Evolutionary conservation across 208 protist species (phyloP).

Genomic region (Crithidia sp.): DNA sequence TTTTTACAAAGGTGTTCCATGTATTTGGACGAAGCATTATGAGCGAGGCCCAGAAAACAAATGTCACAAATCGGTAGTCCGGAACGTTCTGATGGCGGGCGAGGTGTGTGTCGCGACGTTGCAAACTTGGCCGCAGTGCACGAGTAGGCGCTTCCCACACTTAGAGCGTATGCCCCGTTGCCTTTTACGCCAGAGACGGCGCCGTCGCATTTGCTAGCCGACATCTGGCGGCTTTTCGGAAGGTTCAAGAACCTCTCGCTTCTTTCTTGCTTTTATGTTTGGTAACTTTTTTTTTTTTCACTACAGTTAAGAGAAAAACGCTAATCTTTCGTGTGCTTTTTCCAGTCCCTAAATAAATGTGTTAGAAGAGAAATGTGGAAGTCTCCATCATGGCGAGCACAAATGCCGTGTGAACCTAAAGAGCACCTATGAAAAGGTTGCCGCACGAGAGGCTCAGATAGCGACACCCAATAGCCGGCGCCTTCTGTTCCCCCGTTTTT

Average conservation of each 20-base stretch:
- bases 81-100: too few relatives aligned
- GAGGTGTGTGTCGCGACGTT: too few relatives aligned
- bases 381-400: constrained; percentile 6
- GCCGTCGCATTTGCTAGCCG: background rate
- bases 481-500: background rate
- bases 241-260: background rate
- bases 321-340: background rate
- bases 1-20: too few relatives aligned
- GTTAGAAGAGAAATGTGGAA: constrained; percentile 21
- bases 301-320: constrained; percentile 11
- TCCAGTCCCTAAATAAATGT: constrained; percentile 21
- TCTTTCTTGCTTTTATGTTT: background rate
- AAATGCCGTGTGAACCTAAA: background rate
- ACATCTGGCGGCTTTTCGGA: background rate
- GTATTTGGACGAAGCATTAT: too few relatives aligned
- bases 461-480: background rate
- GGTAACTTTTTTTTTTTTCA: constrained; percentile 8
- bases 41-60: too few relatives aligned
- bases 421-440: background rate
- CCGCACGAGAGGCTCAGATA: background rate
- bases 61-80: too few relatives aligned
- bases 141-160: too few relatives aligned
- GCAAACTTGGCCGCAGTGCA: too few relatives aligned
- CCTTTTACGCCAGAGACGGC: background rate
- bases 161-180: too few relatives aligned